phyloP scores from a whole-genome alignment of 2,329 filamentous ascomycete genomes.

The Colletotrichum sp. region DNA sequence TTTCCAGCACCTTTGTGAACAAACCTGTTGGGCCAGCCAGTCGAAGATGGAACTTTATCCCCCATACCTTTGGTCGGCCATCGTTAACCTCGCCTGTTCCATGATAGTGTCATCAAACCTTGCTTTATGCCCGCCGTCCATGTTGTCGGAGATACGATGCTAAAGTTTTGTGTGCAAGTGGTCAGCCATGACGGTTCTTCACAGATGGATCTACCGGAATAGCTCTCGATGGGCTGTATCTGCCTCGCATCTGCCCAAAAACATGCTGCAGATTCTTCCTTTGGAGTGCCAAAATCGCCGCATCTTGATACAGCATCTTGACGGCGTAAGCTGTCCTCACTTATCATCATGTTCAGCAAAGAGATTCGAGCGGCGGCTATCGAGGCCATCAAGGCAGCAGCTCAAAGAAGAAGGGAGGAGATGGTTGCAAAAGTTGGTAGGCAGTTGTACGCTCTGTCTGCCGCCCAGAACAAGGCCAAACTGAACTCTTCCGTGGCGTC shows the following conservation, averaged over 20 bases:
- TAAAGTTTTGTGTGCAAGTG: not conserved
- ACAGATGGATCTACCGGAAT: not conserved
- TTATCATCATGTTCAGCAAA: not conserved
- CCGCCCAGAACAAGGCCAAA: not conserved
- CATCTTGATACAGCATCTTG: not conserved
- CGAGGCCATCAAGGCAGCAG: not conserved
- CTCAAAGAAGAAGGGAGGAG: not conserved
- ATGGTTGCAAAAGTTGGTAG: not conserved
- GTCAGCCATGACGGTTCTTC: not conserved
- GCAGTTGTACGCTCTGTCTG: not conserved
- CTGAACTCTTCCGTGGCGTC: not conserved
- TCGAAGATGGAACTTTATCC: not conserved
- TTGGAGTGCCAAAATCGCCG: not conserved
- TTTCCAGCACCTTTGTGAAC: not conserved
- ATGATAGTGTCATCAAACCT: not conserved
- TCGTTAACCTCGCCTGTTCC: not conserved
- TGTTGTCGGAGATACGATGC: not conserved
- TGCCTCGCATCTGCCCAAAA: not conserved
- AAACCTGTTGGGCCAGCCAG: not conserved
- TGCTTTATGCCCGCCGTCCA: not conserved
- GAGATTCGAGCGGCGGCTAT: not conserved
- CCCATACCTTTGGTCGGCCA: not conserved
- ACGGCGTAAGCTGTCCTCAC: not conserved
- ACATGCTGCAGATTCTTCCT: not conserved
- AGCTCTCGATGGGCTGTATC: not conserved